Conservation (phyloP, 352 stramenopile species). For the Globisporangium alternatum region DNA sequence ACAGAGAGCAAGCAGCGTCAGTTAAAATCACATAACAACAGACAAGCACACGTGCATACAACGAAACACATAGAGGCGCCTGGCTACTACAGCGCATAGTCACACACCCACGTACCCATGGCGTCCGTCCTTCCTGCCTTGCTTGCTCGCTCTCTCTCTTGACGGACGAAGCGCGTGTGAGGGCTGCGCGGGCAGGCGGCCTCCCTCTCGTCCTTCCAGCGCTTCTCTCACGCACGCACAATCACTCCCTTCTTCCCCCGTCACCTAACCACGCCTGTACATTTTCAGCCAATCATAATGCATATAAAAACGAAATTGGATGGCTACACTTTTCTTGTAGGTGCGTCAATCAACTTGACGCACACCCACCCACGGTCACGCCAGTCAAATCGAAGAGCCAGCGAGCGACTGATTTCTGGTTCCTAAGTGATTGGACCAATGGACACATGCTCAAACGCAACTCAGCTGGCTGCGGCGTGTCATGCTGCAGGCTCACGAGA, state of each 20-base stretch:
- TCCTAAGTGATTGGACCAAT: neutral
- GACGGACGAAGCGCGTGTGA: neutral
- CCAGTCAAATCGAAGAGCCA: too few relatives aligned
- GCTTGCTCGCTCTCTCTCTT: neutral
- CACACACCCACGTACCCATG: constrained; percentile 3
- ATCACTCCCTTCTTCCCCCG: constrained; percentile 2
- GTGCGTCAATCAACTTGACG: neutral
- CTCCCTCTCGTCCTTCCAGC: neutral
- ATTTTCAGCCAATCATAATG: neutral
- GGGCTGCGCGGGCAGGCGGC: neutral
- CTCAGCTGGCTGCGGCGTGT: too few relatives aligned
- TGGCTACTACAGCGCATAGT: neutral
- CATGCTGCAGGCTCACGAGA: too few relatives aligned
- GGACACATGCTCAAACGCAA: neutral
- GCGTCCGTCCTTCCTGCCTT: neutral
- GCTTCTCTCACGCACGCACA: constrained; percentile 9
- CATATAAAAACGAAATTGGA: neutral
- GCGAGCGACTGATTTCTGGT: neutral
- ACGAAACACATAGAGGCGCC: neutral
- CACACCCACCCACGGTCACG: neutral
- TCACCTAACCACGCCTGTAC: neutral
- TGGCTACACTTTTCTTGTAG: neutral
- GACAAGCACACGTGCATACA: neutral
- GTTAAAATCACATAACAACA: neutral
- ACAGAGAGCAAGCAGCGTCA: neutral